Evolutionary conservation across 768 basidiomycete species (phyloP).

Genomic region (Chiua virens): DNA sequence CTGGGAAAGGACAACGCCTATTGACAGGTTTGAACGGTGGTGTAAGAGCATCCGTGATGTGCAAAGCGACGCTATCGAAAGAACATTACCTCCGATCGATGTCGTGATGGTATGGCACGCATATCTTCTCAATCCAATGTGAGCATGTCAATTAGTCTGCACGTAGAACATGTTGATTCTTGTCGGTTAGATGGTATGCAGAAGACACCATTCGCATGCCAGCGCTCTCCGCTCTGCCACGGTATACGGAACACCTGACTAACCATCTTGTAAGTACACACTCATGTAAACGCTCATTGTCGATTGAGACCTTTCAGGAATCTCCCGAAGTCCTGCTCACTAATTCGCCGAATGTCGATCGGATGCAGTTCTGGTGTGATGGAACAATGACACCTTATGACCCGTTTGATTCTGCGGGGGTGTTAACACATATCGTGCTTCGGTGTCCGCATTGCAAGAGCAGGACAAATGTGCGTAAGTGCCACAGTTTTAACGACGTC

Average conservation of each 20-base stretch:
- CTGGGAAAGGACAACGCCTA: no score
- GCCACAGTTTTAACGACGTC: background rate
- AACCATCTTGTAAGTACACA: slow-evolving; percentile 7
- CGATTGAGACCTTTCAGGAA: background rate
- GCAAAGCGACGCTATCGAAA: background rate
- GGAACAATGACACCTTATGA: slow-evolving; percentile 7
- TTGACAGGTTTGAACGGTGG: slow-evolving; percentile 35
- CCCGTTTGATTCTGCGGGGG: slow-evolving; percentile 26
- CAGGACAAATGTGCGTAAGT: slow-evolving; percentile 22
- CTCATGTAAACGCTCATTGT: background rate
- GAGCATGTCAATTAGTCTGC: background rate
- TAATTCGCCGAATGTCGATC: background rate
- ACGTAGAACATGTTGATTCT: background rate
- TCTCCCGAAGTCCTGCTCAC: slow-evolving; percentile 4
- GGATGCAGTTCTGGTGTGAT: background rate
- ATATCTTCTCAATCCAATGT: slow-evolving; percentile 37
- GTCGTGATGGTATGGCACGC: slow-evolving; percentile 40
- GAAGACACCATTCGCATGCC: slow-evolving; percentile 13
- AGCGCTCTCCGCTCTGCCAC: slow-evolving; percentile 1
- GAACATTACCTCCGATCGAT: slow-evolving; percentile 31
- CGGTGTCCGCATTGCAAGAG: slow-evolving; percentile 30
- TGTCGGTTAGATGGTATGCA: slow-evolving; percentile 15
- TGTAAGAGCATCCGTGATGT: slow-evolving; percentile 6
- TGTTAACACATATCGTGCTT: slow-evolving; percentile 19
- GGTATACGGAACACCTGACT: slow-evolving; percentile 13